These are phyloP conservation scores for Ophiostoma ips DNA, from an alignment of 2,329 filamentous ascomycete species.

Conservation along the genomic window DNA sequence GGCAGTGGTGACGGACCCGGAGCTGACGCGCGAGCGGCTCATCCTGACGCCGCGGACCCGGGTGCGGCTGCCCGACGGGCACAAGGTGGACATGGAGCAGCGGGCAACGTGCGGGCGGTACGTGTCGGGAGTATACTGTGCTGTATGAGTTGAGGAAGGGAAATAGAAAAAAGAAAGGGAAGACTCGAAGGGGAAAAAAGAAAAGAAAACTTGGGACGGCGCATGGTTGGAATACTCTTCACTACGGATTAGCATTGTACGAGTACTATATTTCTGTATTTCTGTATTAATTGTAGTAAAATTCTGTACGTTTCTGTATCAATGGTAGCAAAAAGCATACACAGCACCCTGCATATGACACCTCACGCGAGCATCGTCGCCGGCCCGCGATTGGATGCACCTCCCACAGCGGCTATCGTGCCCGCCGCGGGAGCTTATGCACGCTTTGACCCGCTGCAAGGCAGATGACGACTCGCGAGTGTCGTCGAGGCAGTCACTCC, in stretches of 20 bases:
- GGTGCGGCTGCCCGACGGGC: constrained; percentile 50
- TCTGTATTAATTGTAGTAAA: not conserved
- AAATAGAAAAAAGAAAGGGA: too few species aligned
- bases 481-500: too few species aligned
- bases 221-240: too few species aligned
- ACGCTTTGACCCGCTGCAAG: not conserved
- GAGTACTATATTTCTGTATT: too few species aligned
- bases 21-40: constrained; percentile 50
- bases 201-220: too few species aligned
- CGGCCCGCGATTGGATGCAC: too few species aligned
- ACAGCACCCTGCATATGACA: too few species aligned
- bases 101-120: constrained; percentile 74
- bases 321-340: not conserved
- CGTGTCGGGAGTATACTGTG: constrained; percentile 72
- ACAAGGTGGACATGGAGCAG: constrained; percentile 68
- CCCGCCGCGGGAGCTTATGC: not conserved
- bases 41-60: constrained; percentile 66
- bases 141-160: constrained; percentile 1
- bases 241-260: too few species aligned
- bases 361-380: too few species aligned
- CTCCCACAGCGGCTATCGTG: not conserved
- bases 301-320: not conserved
- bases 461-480: not conserved
- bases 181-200: too few species aligned
- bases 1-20: constrained; percentile 14